Percentiles rank a stretch among this genome's conserved stretches.
phyloP scores from a whole-genome alignment of 1,284 basidiomycete genomes.

The Austroboletus novae-zelandiae region DNA sequence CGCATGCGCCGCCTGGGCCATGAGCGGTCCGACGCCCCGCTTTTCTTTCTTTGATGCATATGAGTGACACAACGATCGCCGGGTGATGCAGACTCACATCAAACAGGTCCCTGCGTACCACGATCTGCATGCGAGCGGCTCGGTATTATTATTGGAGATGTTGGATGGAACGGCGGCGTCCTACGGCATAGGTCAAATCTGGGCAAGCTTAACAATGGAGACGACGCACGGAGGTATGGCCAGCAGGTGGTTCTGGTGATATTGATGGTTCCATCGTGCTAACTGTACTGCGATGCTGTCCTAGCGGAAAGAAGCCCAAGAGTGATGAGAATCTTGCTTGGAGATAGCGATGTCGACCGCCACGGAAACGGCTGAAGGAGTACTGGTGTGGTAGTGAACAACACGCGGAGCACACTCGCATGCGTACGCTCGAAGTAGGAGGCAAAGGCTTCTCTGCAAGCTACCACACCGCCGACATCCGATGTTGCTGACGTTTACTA shows the following conservation, averaged over 20 bases:
- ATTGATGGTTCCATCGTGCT: constrained; percentile 7
- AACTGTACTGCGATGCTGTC: neutral
- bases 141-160: neutral
- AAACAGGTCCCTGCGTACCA: constrained; percentile 44
- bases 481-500: too few relatives aligned
- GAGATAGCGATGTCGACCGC: neutral
- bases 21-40: constrained; percentile 55
- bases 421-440: neutral
- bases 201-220: neutral
- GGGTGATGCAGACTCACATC: constrained; percentile 33
- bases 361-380: neutral
- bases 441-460: too few relatives aligned
- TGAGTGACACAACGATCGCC: too few relatives aligned
- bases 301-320: neutral
- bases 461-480: too few relatives aligned
- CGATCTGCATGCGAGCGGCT: constrained; percentile 42
- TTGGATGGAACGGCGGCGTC: neutral
- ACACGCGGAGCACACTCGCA: neutral
- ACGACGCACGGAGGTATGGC: constrained; percentile 3
- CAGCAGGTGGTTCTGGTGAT: neutral
- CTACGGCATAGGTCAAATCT: neutral
- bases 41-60: constrained; percentile 37
- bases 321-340: neutral
- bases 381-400: neutral
- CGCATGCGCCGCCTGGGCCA: constrained; percentile 55